Conservation (phyloP, 352 stramenopile genomes). For the Pythium folliculosum region DNA sequence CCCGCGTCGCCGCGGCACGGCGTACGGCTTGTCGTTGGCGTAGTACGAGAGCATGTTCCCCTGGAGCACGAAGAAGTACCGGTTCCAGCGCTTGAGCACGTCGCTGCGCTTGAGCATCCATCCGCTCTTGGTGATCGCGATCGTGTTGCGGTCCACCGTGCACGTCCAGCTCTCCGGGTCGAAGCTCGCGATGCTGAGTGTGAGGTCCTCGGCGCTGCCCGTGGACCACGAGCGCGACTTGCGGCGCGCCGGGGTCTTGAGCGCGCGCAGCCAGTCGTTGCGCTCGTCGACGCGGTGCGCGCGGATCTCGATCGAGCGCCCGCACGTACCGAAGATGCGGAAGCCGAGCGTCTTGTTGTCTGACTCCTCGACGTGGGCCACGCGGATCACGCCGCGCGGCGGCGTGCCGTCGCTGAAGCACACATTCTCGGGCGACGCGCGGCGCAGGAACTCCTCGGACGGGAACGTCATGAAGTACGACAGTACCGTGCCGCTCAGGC, state of each 20-base stretch:
- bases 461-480: slow-evolving; percentile 75
- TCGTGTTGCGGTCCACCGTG: slow-evolving; percentile 59
- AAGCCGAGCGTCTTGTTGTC: slow-evolving; percentile 59
- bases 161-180: slow-evolving; percentile 51
- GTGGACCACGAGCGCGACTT: slow-evolving; percentile 69
- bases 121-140: slow-evolving; percentile 57
- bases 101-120: slow-evolving; percentile 71
- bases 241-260: slow-evolving; percentile 60
- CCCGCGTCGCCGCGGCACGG: slow-evolving; percentile 57
- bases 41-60: slow-evolving; percentile 77
- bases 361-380: slow-evolving; percentile 71
- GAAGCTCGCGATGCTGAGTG: slow-evolving; percentile 57
- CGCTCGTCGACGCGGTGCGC: slow-evolving; percentile 59
- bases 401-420: slow-evolving; percentile 57
- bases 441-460: slow-evolving; percentile 71
- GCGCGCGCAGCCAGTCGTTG: slow-evolving; percentile 63
- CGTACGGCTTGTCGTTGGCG: slow-evolving; percentile 71
- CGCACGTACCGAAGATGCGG: slow-evolving; percentile 69
- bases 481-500: slow-evolving; percentile 63
- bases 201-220: slow-evolving; percentile 50
- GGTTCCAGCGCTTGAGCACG: slow-evolving; percentile 58
- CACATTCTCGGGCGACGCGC: slow-evolving; percentile 41
- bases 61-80: slow-evolving; percentile 79
- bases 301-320: slow-evolving; percentile 70
- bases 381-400: slow-evolving; percentile 63